Evolutionary conservation across 108 stramenopile species (phyloP).

Genomic region (Aurantiochytrium sp.): DNA sequence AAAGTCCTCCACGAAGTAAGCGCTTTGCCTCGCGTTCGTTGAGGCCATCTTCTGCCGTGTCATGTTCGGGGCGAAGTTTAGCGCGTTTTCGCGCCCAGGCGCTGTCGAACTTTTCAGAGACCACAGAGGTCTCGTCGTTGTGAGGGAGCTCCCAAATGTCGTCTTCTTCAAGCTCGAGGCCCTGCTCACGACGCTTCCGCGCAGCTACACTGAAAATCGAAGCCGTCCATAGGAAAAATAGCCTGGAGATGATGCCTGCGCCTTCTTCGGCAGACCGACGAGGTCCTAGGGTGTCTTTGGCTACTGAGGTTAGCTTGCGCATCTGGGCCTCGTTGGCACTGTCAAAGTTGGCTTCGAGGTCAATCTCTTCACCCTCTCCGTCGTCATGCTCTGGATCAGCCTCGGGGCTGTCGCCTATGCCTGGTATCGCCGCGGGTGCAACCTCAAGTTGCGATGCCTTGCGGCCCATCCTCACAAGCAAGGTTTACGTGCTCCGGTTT

Average conservation of each 20-base stretch:
- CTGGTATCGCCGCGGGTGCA: too few species aligned
- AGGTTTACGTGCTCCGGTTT: too few species aligned
- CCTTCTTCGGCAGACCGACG: background rate
- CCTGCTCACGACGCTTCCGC: background rate
- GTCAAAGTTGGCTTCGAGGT: background rate
- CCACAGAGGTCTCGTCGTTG: background rate
- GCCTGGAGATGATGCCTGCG: background rate
- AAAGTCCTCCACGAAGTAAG: too few species aligned
- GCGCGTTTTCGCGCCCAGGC: background rate
- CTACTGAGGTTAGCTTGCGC: background rate
- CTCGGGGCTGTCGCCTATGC: too few species aligned
- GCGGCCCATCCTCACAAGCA: too few species aligned
- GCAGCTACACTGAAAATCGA: background rate
- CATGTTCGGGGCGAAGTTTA: too few species aligned
- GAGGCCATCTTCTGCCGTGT: too few species aligned
- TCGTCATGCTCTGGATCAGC: too few species aligned
- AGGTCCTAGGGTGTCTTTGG: background rate
- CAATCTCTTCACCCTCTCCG: too few species aligned
- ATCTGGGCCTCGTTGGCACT: background rate
- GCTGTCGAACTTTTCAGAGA: background rate
- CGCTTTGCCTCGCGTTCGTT: too few species aligned
- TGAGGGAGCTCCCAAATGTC: background rate
- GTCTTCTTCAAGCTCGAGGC: background rate
- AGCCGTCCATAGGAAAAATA: background rate
- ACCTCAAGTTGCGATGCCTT: too few species aligned